Base-by-base conservation (phyloP, 345 rosid genomes). In the Eutrema yunnanense region DNA sequence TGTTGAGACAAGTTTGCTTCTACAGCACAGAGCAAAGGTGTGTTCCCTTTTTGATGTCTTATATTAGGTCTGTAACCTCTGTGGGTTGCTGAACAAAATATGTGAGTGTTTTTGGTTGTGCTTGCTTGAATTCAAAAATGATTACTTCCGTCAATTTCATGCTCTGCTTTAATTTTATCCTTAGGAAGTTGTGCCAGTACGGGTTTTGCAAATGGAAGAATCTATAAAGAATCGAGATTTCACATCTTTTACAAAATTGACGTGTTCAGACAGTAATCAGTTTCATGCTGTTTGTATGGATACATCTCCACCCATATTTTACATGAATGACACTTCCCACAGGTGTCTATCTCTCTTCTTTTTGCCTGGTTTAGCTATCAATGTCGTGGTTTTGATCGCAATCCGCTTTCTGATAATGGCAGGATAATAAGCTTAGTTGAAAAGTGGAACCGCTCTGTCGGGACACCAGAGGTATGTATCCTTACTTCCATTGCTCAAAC, bases 301-400 rank as follows among this genome's bases (percentile, higher is more conserved):
- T 83, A 88, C 98, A 34, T 60, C 76, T 67, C 97, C 98, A 36
- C 97, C 98, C 33, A 94, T 94, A 82, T 94, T 94, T 80, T 94
- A 94, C 82, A 89, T 94, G 98, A 94, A 94, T 75, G 93, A 91
- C 80, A 89, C 98, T 51, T 94, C 98, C 67, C 98, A 89, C 86
- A 91, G 92, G 98, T 76, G 74, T 79, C 80, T 74, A 36, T 19
- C 66, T 26, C 72, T 37, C 32, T 27, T 70, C 37, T 3, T 34
- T 44, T 59, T 40, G 30, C 22, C 56, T 47, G 16, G 29, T 55
- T 36, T 47, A 58, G 52, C 60, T 16, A 40, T 71, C 54, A 63
- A 8, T 50, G n/a, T 33, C 9, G 8, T 46, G 60, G 69, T 11
- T 42, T 49, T 47, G 57, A 73, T 69, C 1, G 43, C 54, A 13